phyloP scores from a whole-genome alignment of 2,329 filamentous ascomycete genomes.

The Capronia epimyces region DNA sequence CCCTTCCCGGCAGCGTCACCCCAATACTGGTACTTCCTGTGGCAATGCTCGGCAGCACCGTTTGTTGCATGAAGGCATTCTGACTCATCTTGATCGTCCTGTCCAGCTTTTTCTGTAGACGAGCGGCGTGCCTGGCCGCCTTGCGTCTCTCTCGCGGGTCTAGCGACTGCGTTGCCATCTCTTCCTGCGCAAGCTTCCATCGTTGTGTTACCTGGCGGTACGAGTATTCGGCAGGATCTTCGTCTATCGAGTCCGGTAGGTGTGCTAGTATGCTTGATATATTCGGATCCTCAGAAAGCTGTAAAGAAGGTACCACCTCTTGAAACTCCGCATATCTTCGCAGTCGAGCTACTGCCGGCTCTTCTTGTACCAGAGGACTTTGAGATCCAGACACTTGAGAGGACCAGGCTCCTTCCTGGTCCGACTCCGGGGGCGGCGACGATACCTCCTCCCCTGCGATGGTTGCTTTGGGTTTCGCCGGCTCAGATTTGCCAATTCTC shows the following conservation, averaged over 20 bases:
- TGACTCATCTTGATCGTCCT: slow-evolving; percentile 14
- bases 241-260: slow-evolving; percentile 15
- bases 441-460: not conserved
- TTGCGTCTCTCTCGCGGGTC: slow-evolving; percentile 18
- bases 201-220: slow-evolving; percentile 17
- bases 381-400: slow-evolving; percentile 7
- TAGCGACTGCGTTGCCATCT: slow-evolving; percentile 16
- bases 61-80: slow-evolving; percentile 11
- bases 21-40: not conserved
- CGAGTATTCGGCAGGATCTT: slow-evolving; percentile 20
- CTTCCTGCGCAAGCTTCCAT: slow-evolving; percentile 16
- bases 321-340: slow-evolving; percentile 11
- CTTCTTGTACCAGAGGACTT: slow-evolving; percentile 6
- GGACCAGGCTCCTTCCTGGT: slow-evolving; percentile 2
- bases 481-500: not conserved
- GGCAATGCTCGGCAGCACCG: slow-evolving; percentile 14
- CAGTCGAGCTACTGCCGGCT: slow-evolving; percentile 12
- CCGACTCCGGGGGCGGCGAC: slow-evolving; percentile 3
- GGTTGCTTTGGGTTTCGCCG: not conserved
- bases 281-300: not conserved
- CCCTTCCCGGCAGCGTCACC: slow-evolving; percentile 9
- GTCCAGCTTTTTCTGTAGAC: slow-evolving; percentile 14
- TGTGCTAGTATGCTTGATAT: slow-evolving; percentile 15
- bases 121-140: slow-evolving; percentile 11
- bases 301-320: slow-evolving; percentile 4